phyloP scores from a whole-genome alignment of 192 early-diverging fungal genomes.

The Coemansia javaensis region DNA sequence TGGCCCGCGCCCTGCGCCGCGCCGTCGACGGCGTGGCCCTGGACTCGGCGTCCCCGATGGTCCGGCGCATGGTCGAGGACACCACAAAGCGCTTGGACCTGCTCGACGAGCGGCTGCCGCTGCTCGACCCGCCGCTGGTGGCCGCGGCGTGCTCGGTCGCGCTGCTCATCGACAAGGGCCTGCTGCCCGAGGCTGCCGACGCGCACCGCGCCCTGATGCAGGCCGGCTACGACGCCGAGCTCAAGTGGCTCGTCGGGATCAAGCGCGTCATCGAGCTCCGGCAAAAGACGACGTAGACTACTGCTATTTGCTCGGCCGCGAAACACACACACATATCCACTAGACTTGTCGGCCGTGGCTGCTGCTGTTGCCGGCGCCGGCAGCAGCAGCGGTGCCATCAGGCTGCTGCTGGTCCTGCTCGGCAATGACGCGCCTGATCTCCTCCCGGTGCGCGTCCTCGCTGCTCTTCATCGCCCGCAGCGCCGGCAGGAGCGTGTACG shows the following conservation, averaged over 20 bases:
- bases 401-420: not conserved
- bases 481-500: slow-evolving; percentile 26
- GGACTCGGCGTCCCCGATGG: slow-evolving; percentile 6
- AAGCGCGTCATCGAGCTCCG: slow-evolving; percentile 39
- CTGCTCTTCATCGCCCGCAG: slow-evolving; percentile 7
- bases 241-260: slow-evolving; percentile 47
- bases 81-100: slow-evolving; percentile 17
- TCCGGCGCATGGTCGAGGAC: slow-evolving; percentile 25
- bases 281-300: slow-evolving; percentile 8
- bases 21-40: slow-evolving; percentile 3
- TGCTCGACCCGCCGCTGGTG: slow-evolving; percentile 11
- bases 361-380: not conserved
- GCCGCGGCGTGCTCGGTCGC: slow-evolving; percentile 10
- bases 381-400: too few relatives aligned
- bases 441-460: not conserved
- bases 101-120: slow-evolving; percentile 23
- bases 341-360: too few relatives aligned
- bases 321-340: too few relatives aligned
- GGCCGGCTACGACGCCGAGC: slow-evolving; percentile 25
- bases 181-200: slow-evolving; percentile 10
- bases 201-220: slow-evolving; percentile 27
- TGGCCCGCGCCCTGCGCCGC: not conserved
- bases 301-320: too few relatives aligned
- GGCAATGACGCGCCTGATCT: slow-evolving; percentile 1
- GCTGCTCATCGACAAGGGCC: slow-evolving; percentile 9